Conservation (phyloP, 495 filamentous ascomycete genomes). For the Daldinia childiae region DNA sequence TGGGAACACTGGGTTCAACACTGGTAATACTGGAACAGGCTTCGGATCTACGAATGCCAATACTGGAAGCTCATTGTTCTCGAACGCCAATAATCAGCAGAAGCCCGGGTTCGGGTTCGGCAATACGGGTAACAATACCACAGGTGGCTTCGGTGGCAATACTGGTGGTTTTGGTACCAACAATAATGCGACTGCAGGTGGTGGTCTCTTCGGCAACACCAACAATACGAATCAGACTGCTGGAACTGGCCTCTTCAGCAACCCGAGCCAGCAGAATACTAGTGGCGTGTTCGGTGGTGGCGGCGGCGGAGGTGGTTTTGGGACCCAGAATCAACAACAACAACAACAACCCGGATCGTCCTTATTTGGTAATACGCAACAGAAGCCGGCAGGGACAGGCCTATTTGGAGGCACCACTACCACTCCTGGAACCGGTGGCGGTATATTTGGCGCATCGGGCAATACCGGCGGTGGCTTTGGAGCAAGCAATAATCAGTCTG, state of each 20-base stretch:
- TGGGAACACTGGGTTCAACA: conserved; percentile 45
- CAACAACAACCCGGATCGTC: conserved; percentile 67
- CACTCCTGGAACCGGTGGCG: conserved; percentile 52
- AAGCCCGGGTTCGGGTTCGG: conserved; percentile 51
- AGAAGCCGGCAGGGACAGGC: conserved; percentile 50
- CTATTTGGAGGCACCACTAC: conserved; percentile 54
- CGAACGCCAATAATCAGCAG: conserved; percentile 39
- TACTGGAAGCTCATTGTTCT: conserved; percentile 47
- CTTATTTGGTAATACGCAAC: conserved; percentile 64
- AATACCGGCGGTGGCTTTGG: conserved; percentile 47
- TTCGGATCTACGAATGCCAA: conserved; percentile 46
- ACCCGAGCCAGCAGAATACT: conserved; percentile 54
- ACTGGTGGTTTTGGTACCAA: conserved; percentile 42
- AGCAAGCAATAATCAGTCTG: conserved; percentile 45
- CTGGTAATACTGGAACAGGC: conserved; percentile 43
- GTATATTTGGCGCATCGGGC: conserved; percentile 54
- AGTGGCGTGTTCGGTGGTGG: conserved; percentile 35
- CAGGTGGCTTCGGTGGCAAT: conserved; percentile 59
- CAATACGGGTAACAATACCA: conserved; percentile 34
- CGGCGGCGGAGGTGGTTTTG: conserved; percentile 46
- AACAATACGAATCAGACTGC: conserved; percentile 53
- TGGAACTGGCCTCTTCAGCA: conserved; percentile 58
- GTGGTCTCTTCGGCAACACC: conserved; percentile 46
- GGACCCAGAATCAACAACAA: conserved; percentile 58
- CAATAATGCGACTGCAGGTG: conserved; percentile 40